Evolutionary conservation across 495 filamentous ascomycete species (phyloP).

Genomic region (Penicillium alfredii): DNA sequence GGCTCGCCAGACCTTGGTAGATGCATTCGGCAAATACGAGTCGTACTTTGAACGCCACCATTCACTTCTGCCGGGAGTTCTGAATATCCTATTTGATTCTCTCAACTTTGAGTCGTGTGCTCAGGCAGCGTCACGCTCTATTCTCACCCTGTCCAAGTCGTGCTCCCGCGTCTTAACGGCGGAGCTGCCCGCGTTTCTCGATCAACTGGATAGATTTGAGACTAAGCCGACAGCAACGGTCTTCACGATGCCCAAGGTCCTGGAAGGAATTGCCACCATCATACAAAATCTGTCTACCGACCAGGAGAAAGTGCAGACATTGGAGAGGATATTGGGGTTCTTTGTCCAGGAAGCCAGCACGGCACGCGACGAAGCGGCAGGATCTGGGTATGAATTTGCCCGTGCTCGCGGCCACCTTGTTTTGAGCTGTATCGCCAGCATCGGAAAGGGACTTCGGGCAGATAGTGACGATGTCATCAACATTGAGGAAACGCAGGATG

Average conservation of each 20-base stretch:
- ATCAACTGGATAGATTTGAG: constrained; percentile 65
- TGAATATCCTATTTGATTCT: constrained; percentile 78
- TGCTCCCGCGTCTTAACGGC: constrained; percentile 65
- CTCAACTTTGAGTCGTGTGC: constrained; percentile 62
- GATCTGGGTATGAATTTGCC: constrained; percentile 37
- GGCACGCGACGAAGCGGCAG: constrained; percentile 32
- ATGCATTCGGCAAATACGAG: constrained; percentile 70
- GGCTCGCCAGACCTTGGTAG: constrained; percentile 70
- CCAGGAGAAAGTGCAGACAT: constrained; percentile 51
- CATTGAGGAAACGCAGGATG: constrained; percentile 42
- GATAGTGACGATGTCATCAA: constrained; percentile 67
- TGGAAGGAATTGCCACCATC: constrained; percentile 79
- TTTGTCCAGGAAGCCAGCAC: constrained; percentile 41
- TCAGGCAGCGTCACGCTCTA: constrained; percentile 69
- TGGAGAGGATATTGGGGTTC: constrained; percentile 59
- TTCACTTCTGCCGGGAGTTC: constrained; percentile 62
- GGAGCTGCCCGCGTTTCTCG: constrained; percentile 70
- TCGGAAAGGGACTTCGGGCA: constrained; percentile 74
- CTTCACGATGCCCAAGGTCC: constrained; percentile 69
- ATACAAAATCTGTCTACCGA: constrained; percentile 70
- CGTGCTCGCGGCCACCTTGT: constrained; percentile 55
- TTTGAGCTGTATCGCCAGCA: constrained; percentile 65
- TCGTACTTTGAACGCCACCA: constrained; percentile 74
- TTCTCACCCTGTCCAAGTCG: constrained; percentile 70
- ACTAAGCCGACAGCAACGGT: constrained; percentile 55